These are phyloP conservation scores for Eleusine indica DNA, from an alignment of 176 grass and related monocot species.

Conservation along the genomic window DNA sequence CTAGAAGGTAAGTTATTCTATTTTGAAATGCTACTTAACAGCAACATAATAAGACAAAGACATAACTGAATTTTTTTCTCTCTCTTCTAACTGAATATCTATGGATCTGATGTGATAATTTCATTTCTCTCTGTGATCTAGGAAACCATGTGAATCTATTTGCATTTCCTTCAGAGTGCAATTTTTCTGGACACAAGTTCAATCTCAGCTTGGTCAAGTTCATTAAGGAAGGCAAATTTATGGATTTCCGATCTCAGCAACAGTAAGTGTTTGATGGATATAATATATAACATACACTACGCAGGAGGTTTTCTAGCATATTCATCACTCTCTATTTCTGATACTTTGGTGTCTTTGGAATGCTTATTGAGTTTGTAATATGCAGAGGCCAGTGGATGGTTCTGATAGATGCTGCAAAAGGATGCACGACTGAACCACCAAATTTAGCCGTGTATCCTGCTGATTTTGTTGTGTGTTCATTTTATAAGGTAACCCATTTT, in stretches of 20 bases:
- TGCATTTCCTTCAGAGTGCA: slow-evolving; percentile 98
- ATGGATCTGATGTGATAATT: slow-evolving; percentile 8
- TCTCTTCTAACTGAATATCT: background rate
- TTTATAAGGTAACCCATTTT: slow-evolving; percentile 81
- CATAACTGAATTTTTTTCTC: background rate
- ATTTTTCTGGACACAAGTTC: slow-evolving; percentile 91
- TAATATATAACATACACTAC: background rate
- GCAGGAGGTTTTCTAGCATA: background rate
- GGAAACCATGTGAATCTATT: slow-evolving; percentile 72
- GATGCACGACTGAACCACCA: slow-evolving; percentile 85
- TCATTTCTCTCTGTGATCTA: slow-evolving; percentile 38
- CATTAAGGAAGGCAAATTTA: slow-evolving; percentile 71
- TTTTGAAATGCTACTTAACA: background rate
- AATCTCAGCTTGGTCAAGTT: slow-evolving; percentile 69
- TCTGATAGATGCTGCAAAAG: slow-evolving; percentile 98
- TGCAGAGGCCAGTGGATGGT: slow-evolving; percentile 78
- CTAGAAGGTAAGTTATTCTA: background rate
- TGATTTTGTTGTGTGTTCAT: slow-evolving; percentile 96
- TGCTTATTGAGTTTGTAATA: slow-evolving; percentile 26
- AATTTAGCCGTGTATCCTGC: slow-evolving; percentile 71
- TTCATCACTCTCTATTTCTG: background rate
- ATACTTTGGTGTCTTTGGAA: slow-evolving; percentile 12
- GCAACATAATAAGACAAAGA: background rate
- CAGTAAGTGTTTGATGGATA: slow-evolving; percentile 60
- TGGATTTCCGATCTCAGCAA: slow-evolving; percentile 36